Conservation (phyloP, 768 basidiomycete species). For the Calocybe cyanea region DNA sequence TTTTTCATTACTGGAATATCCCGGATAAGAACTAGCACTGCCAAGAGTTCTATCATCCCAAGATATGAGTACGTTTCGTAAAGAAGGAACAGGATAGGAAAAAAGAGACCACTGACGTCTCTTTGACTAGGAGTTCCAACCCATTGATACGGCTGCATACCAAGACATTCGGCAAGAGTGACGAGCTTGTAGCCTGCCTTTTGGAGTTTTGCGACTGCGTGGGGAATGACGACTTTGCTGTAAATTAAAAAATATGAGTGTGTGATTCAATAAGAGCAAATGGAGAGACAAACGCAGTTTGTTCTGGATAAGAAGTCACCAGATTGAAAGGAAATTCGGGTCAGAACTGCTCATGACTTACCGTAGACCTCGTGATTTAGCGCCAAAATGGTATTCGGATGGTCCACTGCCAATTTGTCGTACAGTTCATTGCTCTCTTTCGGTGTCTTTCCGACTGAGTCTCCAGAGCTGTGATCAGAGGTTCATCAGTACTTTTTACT, state of each 20-base stretch:
- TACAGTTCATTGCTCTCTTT: not conserved
- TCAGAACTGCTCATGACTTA: not conserved
- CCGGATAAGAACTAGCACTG: too few relatives aligned
- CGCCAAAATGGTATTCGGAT: not conserved
- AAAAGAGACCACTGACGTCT: conserved; percentile 23
- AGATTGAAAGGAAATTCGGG: not conserved
- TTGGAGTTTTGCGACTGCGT: not conserved
- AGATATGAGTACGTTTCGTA: too few relatives aligned
- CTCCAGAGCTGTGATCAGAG: not conserved
- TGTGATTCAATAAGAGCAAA: not conserved
- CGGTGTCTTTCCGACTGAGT: not conserved
- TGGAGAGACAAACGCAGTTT: not conserved
- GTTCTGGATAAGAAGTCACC: not conserved
- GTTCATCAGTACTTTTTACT: too few relatives aligned
- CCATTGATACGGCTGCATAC: conserved; percentile 27
- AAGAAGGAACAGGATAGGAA: not conserved
- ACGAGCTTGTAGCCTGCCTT: not conserved
- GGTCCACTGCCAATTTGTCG: not conserved
- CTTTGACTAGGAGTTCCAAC: conserved; percentile 22
- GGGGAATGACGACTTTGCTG: not conserved
- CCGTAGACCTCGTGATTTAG: not conserved
- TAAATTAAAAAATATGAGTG: not conserved
- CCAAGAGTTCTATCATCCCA: too few relatives aligned
- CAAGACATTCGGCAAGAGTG: conserved; percentile 36
- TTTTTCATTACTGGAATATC: too few relatives aligned